Base-by-base conservation (phyloP, 2,329 filamentous ascomycete genomes). In the Diaporthe velutina region DNA sequence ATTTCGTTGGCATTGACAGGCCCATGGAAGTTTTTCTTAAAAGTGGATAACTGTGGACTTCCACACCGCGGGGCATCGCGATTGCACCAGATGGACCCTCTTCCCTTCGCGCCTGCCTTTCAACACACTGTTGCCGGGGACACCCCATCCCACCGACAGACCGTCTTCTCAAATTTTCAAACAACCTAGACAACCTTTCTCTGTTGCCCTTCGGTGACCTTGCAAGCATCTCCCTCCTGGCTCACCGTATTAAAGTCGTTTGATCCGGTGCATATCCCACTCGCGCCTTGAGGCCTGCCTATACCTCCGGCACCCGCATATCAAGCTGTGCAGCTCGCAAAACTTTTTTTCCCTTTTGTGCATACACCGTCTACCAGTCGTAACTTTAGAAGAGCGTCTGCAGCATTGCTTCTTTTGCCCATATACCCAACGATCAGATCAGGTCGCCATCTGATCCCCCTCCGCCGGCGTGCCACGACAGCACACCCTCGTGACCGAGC, bases 1-100 rank as follows among this genome's bases (percentile, higher is more conserved):
- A 77, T 79, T 78, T 75, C 79, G 80, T 80, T 80, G 81, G 75
- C 75, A 74, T 64, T 74, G 68, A 74, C 73, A 74, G 75, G 64
- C 55, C 73, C 61, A 58, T 52, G 60, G 61, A 70, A 55, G 74
- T 76, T 76, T 76, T 70, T 73, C 66, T 71, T 52, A 70, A 68
- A 74, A 70, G 68, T 75, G 76, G 71, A 70, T 73, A 75, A 5
- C 72, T 71, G 71, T 64, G 76, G 74, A 60, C 73, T 70, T 70
- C 25, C 67, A 60, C 72, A 71, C 66, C 68, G 68, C 67, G 74
- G 74, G 68, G 74, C 72, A 54, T 58, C 70, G 64, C 71, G 48
- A 67, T 42, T 50, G 42, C 55, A 58, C 48, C 71, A 54, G 68
- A 74, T 48, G 54, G 72, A 70, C 67, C 45, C 68, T 74, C 68